phyloP scores from a whole-genome alignment of 2,329 filamentous ascomycete species.

The Rutstroemia sp. region DNA sequence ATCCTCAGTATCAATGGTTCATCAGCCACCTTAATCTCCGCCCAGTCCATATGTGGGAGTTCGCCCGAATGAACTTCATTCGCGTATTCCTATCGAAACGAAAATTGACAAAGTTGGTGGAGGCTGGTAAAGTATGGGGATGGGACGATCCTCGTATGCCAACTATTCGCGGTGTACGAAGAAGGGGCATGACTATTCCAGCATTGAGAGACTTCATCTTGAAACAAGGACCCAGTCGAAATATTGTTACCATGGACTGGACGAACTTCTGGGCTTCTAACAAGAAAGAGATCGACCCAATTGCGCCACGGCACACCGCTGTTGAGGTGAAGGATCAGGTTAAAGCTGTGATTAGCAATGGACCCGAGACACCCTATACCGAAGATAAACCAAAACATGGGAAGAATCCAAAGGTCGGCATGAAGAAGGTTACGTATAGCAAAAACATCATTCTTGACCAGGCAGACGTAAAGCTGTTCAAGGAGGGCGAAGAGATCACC shows the following conservation, averaged over 20 bases:
- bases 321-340: constrained; percentile 66
- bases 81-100: constrained; percentile 77
- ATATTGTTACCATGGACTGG: constrained; percentile 82
- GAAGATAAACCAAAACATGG: constrained; percentile 80
- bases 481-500: constrained; percentile 82
- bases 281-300: constrained; percentile 76
- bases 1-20: constrained; percentile 85
- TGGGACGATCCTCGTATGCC: constrained; percentile 88
- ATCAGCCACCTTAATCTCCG: constrained; percentile 65
- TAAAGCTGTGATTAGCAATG: constrained; percentile 60
- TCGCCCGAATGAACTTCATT: constrained; percentile 78
- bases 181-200: constrained; percentile 71
- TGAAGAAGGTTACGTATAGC: constrained; percentile 78
- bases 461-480: constrained; percentile 74
- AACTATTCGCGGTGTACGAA: constrained; percentile 70
- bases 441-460: constrained; percentile 75
- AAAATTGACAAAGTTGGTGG: constrained; percentile 78
- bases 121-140: constrained; percentile 67
- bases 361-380: constrained; percentile 51
- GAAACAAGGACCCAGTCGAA: constrained; percentile 76
- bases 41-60: constrained; percentile 78
- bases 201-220: constrained; percentile 78
- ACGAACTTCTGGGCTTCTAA: constrained; percentile 61
- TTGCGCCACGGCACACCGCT: constrained; percentile 67
- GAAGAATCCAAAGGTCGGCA: constrained; percentile 80